A percentile compares a stretch with the other conserved stretches of the same genome.
Conservation (phyloP, 345 rosid genomes). For the Syzygium aqueum region DNA sequence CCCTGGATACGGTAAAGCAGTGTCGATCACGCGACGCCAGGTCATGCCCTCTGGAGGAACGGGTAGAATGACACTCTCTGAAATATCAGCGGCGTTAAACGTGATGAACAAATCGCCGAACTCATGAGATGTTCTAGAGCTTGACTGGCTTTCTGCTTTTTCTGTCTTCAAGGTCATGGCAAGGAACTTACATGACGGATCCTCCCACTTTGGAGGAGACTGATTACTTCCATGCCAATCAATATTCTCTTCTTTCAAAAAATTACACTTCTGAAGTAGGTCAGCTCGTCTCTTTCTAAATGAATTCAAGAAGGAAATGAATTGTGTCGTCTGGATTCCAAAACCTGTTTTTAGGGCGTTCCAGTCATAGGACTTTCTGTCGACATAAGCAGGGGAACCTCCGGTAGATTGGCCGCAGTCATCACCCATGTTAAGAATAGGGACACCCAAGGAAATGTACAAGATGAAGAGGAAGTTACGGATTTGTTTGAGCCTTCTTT, state of each 20-base stretch:
- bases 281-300: slow-evolving; percentile 57
- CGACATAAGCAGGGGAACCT: slow-evolving; percentile 48
- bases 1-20: slow-evolving; percentile 76
- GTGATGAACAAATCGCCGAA: slow-evolving; percentile 56
- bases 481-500: slow-evolving; percentile 75
- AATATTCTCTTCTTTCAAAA: slow-evolving; percentile 62
- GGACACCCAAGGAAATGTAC: slow-evolving; percentile 70
- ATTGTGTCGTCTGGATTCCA: slow-evolving; percentile 54
- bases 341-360: slow-evolving; percentile 47
- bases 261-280: slow-evolving; percentile 53
- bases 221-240: slow-evolving; percentile 67
- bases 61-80: slow-evolving; percentile 49
- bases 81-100: slow-evolving; percentile 42
- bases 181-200: slow-evolving; percentile 53
- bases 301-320: slow-evolving; percentile 62
- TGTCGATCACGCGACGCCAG: slow-evolving; percentile 68
- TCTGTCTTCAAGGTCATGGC: slow-evolving; percentile 53
- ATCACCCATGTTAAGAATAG: slow-evolving; percentile 92
- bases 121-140: slow-evolving; percentile 16
- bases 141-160: slow-evolving; percentile 11
- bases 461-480: slow-evolving; percentile 73
- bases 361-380: slow-evolving; percentile 66
- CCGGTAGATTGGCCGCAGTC: slow-evolving; percentile 81
- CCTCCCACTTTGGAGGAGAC: slow-evolving; percentile 75
- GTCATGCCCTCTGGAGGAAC: slow-evolving; percentile 37